Evolutionary conservation across 2,329 filamentous ascomycete genomes (phyloP).

Genomic region (Colletotrichum siamense): DNA sequence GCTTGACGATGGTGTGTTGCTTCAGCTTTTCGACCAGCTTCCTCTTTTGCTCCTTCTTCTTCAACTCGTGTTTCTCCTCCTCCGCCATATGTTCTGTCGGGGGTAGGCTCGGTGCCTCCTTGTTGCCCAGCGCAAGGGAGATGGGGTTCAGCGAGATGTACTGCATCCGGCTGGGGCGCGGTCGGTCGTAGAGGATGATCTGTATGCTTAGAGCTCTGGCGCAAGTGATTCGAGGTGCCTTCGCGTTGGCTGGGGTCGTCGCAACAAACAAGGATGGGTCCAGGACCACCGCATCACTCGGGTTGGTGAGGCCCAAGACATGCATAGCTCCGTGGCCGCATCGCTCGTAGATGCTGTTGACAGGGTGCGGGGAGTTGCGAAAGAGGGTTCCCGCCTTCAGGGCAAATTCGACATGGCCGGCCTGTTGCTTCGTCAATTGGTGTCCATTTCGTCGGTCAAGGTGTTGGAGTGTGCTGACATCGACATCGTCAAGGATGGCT

Average conservation of each 20-base stretch:
- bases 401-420: slow-evolving; percentile 84
- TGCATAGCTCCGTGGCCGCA: slow-evolving; percentile 85
- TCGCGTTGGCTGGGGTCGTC: slow-evolving; percentile 54
- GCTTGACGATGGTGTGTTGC: slow-evolving; percentile 83
- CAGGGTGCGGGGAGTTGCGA: slow-evolving; percentile 79
- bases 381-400: slow-evolving; percentile 84
- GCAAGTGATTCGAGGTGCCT: slow-evolving; percentile 76
- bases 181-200: slow-evolving; percentile 87
- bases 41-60: slow-evolving; percentile 63
- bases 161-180: slow-evolving; percentile 88
- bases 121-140: slow-evolving; percentile 82
- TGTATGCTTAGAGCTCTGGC: slow-evolving; percentile 78
- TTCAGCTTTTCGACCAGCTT: slow-evolving; percentile 85
- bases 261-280: slow-evolving; percentile 75
- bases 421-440: slow-evolving; percentile 49
- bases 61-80: slow-evolving; percentile 69
- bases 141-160: slow-evolving; percentile 94
- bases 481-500: slow-evolving; percentile 86
- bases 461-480: slow-evolving; percentile 60
- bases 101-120: slow-evolving; percentile 45
- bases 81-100: slow-evolving; percentile 65
- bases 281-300: slow-evolving; percentile 54
- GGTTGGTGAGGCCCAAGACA: slow-evolving; percentile 85
- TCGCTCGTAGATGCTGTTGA: slow-evolving; percentile 80
- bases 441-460: not conserved